Evolutionary conservation across 805 yeast species (phyloP).

Genomic region (Saccharomycopsis fermentans): DNA sequence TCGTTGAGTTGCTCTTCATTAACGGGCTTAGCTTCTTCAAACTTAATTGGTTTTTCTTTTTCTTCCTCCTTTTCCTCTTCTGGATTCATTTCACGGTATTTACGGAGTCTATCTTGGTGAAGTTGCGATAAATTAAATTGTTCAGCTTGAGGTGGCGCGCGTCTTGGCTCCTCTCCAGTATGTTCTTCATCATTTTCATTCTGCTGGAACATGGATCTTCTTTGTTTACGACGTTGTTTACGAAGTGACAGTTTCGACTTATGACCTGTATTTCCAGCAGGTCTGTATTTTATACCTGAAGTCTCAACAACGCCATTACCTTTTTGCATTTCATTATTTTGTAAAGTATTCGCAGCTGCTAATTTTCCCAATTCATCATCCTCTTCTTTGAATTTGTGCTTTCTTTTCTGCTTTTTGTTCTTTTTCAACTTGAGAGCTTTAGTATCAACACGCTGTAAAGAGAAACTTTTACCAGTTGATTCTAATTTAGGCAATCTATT

Average conservation of each 20-base stretch:
- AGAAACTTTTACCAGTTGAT: constrained; percentile 60
- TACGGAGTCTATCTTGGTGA: constrained; percentile 4
- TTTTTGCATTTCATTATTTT: neutral
- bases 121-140: constrained; percentile 14
- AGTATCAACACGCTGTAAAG: constrained; percentile 77
- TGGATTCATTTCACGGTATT: neutral
- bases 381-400: constrained; percentile 16
- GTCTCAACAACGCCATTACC: constrained; percentile 35
- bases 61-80: neutral
- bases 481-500: constrained; percentile 75
- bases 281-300: constrained; percentile 53
- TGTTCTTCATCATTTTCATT: constrained; percentile 20
- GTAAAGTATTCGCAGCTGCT: constrained; percentile 2
- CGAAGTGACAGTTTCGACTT: constrained; percentile 25
- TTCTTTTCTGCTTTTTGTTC: constrained; percentile 19
- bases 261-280: constrained; percentile 66
- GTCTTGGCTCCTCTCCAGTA: constrained; percentile 23
- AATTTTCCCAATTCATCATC: constrained; percentile 4
- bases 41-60: neutral
- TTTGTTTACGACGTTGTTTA: constrained; percentile 25
- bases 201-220: constrained; percentile 6
- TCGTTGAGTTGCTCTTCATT: neutral
- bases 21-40: neutral
- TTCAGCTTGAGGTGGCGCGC: constrained; percentile 13
- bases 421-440: constrained; percentile 27